A percentile compares a stretch with the other conserved stretches of the same genome.
Conservation (phyloP, 2,329 filamentous ascomycete genomes). For the Talaromyces albobiverticillius region DNA sequence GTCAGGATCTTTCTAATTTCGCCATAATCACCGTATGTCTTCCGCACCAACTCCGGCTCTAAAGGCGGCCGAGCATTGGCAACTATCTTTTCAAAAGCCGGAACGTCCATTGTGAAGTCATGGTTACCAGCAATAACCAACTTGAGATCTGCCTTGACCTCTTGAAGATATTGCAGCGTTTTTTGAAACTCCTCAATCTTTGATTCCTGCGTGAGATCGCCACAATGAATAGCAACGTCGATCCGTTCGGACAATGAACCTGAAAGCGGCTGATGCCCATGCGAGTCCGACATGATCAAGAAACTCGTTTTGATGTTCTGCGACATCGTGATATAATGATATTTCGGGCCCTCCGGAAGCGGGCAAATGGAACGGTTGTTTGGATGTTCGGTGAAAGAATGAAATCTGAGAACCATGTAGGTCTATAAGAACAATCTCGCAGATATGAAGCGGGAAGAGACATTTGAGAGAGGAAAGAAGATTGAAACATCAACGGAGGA, state of each 20-base stretch:
- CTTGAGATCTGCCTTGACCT: slow-evolving; percentile 50
- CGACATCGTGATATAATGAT: neutral
- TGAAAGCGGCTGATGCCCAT: slow-evolving; percentile 28
- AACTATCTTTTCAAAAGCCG: slow-evolving; percentile 35
- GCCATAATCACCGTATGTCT: slow-evolving; percentile 40
- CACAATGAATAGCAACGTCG: slow-evolving; percentile 54
- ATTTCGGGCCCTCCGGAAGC: no score
- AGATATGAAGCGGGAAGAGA: no score
- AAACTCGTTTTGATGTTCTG: slow-evolving; percentile 37
- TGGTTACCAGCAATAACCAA: slow-evolving; percentile 57
- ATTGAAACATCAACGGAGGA: no score
- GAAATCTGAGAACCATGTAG: no score
- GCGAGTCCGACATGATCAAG: slow-evolving; percentile 49
- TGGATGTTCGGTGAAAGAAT: no score
- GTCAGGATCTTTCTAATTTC: slow-evolving; percentile 40
- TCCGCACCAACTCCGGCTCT: slow-evolving; percentile 27
- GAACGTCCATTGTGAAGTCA: slow-evolving; percentile 45
- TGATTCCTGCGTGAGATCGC: slow-evolving; percentile 49
- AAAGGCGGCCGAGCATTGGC: slow-evolving; percentile 24
- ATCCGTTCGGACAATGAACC: slow-evolving; percentile 29
- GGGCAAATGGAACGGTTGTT: no score
- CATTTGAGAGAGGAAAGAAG: no score
- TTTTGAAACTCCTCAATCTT: slow-evolving; percentile 40
- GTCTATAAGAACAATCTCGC: no score
- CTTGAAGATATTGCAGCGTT: slow-evolving; percentile 43